Evolutionary conservation across 1,284 basidiomycete genomes (phyloP).

Genomic region (Pyrrhoderma noxium): DNA sequence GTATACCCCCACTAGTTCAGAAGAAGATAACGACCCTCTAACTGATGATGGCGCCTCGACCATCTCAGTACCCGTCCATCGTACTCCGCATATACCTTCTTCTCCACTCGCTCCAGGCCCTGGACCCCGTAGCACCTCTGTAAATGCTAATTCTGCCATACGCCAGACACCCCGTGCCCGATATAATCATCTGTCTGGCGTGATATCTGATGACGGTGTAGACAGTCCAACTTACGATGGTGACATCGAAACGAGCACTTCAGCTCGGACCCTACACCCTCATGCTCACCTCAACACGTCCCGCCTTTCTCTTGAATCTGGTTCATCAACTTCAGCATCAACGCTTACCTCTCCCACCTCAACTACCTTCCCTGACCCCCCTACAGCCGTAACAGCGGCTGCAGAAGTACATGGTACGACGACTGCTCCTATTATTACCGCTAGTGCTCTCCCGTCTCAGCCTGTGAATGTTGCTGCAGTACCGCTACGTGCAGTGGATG

Average conservation of each 20-base stretch:
- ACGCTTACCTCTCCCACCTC: conserved; percentile 41
- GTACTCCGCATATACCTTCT: conserved; percentile 21
- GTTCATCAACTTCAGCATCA: conserved; percentile 25
- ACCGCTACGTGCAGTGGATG: conserved; percentile 27
- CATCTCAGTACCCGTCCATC: conserved; percentile 34
- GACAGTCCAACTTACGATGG: conserved; percentile 87
- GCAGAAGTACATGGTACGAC: conserved; percentile 26
- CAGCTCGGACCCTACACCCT: conserved; percentile 24
- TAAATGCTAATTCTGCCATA: conserved; percentile 12
- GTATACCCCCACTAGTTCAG: conserved; percentile 40
- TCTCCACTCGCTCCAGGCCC: conserved; percentile 26
- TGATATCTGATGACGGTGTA: conserved; percentile 64
- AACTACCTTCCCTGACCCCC: conserved; percentile 23
- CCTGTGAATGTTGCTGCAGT: conserved; percentile 6
- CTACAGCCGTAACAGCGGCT: conserved; percentile 26
- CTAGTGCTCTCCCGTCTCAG: conserved; percentile 6
- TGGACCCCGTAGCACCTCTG: conserved; percentile 22
- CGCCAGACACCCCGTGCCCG: conserved; percentile 4
- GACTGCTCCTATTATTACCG: conserved; percentile 21
- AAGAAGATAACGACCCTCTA: conserved; percentile 76
- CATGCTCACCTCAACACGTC: conserved; percentile 27
- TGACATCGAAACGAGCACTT: conserved; percentile 73
- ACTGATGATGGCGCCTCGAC: conserved; percentile 63
- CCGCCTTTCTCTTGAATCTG: conserved; percentile 33
- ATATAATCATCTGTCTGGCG: conserved; percentile 44